Percentiles rank a stretch among this genome's conserved stretches.
Conservation (phyloP, 257 asterid genomes). For the Agastache rugosa region DNA sequence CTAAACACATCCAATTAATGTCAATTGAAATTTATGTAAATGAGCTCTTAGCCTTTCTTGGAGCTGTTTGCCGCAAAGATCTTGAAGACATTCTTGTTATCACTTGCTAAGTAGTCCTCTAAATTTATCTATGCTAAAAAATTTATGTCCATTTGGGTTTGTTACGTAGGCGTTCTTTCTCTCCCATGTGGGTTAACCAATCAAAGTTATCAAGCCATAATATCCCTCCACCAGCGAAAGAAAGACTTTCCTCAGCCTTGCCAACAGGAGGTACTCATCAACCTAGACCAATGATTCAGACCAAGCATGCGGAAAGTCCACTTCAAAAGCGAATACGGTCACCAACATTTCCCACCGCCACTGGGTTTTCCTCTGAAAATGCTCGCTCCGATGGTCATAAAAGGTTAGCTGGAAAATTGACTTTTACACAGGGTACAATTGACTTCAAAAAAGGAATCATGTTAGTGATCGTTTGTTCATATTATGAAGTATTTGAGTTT, state of each 20-base stretch:
- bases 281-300: constrained; percentile 51
- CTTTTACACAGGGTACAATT: neutral
- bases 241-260: constrained; percentile 40
- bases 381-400: constrained; percentile 42
- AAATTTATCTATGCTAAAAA: neutral
- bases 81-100: neutral
- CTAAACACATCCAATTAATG: constrained; percentile 6
- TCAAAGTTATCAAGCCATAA: constrained; percentile 43
- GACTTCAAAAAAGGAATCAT: constrained; percentile 24
- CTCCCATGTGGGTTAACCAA: constrained; percentile 53
- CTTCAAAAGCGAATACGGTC: constrained; percentile 65
- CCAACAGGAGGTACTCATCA: constrained; percentile 43
- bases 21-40: constrained; percentile 25
- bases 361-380: constrained; percentile 48
- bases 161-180: constrained; percentile 53
- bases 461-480: constrained; percentile 11
- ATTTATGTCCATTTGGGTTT: constrained; percentile 32
- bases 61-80: constrained; percentile 27
- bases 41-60: constrained; percentile 18
- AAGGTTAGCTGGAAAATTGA: constrained; percentile 50
- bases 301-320: constrained; percentile 55
- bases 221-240: constrained; percentile 46
- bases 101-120: constrained; percentile 12
- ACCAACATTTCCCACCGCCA: constrained; percentile 51
- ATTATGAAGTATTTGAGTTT: neutral